Evolutionary conservation across 1,284 basidiomycete genomes (phyloP).

Genomic region (Athelia sp.): DNA sequence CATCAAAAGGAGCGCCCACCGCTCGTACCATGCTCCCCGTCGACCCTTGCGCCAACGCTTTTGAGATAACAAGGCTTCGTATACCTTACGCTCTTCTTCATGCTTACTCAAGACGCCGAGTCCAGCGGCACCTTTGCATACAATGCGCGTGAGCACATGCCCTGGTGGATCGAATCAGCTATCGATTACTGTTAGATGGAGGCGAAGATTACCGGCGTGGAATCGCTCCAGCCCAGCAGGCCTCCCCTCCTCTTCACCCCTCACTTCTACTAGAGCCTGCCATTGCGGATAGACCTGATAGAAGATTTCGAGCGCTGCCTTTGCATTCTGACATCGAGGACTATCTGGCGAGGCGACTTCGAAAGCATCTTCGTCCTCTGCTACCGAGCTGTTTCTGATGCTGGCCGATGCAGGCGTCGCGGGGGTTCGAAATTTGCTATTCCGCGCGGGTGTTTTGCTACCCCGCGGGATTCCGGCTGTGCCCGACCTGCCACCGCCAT

Average conservation of each 20-base stretch:
- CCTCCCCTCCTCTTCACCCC: constrained; percentile 27
- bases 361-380: constrained; percentile 18
- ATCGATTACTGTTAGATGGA: neutral
- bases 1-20: constrained; percentile 78
- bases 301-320: constrained; percentile 33
- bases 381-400: constrained; percentile 12
- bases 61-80: constrained; percentile 76
- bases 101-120: constrained; percentile 70
- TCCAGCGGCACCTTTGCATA: constrained; percentile 68
- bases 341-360: constrained; percentile 16
- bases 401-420: constrained; percentile 9
- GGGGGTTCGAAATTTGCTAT: constrained; percentile 10
- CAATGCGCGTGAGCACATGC: constrained; percentile 80
- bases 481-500: constrained; percentile 16
- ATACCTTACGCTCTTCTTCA: constrained; percentile 61
- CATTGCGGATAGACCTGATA: constrained; percentile 49
- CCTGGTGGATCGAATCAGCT: constrained; percentile 35
- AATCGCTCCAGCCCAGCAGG: constrained; percentile 64
- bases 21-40: constrained; percentile 87
- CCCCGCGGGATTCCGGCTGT: constrained; percentile 8
- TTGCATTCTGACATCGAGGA: constrained; percentile 28
- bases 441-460: constrained; percentile 23
- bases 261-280: constrained; percentile 26
- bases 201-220: constrained; percentile 58
- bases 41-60: constrained; percentile 78